Base-by-base conservation (phyloP, 176 grass and related monocot species). In the Pontederia crassipes region DNA sequence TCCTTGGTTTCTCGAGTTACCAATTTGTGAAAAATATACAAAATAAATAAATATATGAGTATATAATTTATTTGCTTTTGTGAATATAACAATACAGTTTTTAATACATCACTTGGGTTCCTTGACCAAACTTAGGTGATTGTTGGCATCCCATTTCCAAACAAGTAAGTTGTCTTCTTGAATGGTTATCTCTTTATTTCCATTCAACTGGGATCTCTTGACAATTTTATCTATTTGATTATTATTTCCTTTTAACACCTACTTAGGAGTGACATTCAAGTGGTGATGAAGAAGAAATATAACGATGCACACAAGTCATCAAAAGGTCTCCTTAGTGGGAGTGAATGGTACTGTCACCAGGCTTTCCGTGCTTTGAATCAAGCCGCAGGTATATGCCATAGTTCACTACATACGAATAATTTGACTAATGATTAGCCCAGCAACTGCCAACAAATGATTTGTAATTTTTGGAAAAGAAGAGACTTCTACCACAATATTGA, bases 101-200 rank as follows among this genome's bases (percentile, higher is more conserved):
- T 72, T 73, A 78, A 65, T 52, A 28, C 70, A 57, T 58, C 9
- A 17, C 61, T 45, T 50, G 26, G 45, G 76, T 87, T 90, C 81
- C 81, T 90, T 96, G 76, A 96, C 83, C 4, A 85, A 71, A 52
- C 59, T 79, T 73, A 96, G 92, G 92, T 96, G 59, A 85, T 96
- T 75, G 87, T 96, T 55, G 92, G 92, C 48, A 96, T 96, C 53
- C 92, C 92, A 45, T 96, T 96, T 80, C 92, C 92, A 88, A 96
- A 96, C 80, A 74, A 75, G 92, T 96, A 88, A 82, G 92, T 10
- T 8, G 50, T 81, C 12, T 77, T 52, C 32, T 52, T 67, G 46
- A 18, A 24, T 29, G 46, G 13, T 18, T 53, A 48, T 61, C 13
- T 77, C 8, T 55, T 52, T 54, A 50, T 72, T 49, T 51, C 28